Base-by-base conservation (phyloP, 768 basidiomycete species). In the Asterophora lycoperdoides region DNA sequence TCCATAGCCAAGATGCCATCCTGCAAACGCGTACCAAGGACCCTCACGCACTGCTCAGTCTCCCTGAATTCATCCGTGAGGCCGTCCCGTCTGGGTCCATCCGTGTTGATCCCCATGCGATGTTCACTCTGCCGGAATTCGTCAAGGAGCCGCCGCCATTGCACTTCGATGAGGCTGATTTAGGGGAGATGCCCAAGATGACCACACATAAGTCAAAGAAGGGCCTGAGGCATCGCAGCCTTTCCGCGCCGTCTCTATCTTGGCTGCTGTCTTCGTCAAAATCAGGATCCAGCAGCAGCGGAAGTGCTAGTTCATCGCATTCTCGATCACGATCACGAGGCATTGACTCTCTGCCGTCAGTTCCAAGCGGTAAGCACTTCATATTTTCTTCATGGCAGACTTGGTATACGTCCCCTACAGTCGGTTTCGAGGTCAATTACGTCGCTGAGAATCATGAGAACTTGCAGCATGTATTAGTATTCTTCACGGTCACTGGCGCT, bases 361-460 rank as follows among this genome's bases (percentile, higher is more conserved):
- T 51, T 41, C 54, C 55, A 26, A 60, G 49, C 39, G 42, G 64
- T 64, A 51, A 34, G 57, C 41, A 6, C 11, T 45, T 13, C 10
- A 2, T 53, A 3, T 41, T 8, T 36, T 5, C 30, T 44, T 29
- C 5, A 29, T 7, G 3, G 40, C 13, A 17, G 38, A 23, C n/a
- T 42, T 51, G 10, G 44, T 56, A 46, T 56, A 14, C 33, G 30
- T 38, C 30, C 23, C 45, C 35, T 33, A 1, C 37, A 64, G 56
- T 59, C 57, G 71, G 59, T 4, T 76, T 80, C 48, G 74, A 78
- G 29, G 68, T 79, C 20, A 58, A 66, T 37, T 78, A 79, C 54
- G 70, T 80, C 29, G 78, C 79, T 19, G 94, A 96, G 65, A 79
- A 90, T 59, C 92, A 94, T 60, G 89, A 93, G 62, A 89, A 83